These are phyloP conservation scores for Aspergillus arachidicola DNA, from an alignment of 2,329 filamentous ascomycete genomes.

Conservation along the genomic window DNA sequence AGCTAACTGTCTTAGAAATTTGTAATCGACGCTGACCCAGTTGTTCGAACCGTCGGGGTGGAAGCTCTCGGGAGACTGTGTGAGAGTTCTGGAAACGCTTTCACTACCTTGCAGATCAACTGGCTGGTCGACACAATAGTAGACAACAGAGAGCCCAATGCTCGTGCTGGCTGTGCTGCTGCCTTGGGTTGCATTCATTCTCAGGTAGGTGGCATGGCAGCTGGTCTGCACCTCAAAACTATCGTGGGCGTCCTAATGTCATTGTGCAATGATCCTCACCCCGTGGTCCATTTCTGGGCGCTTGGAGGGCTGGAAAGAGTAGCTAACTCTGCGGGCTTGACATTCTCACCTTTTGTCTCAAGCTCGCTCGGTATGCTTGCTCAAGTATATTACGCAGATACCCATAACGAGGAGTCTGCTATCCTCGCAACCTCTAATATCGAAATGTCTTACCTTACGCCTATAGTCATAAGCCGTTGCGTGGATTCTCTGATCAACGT, in stretches of 20 bases:
- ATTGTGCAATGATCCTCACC: constrained; percentile 91
- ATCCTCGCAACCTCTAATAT: constrained; percentile 85
- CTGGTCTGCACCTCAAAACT: constrained; percentile 92
- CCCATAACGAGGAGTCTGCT: constrained; percentile 81
- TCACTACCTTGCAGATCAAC: constrained; percentile 89
- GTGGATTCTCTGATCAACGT: constrained; percentile 97
- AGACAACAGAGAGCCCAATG: constrained; percentile 87
- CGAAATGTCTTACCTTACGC: constrained; percentile 80
- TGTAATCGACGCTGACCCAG: constrained; percentile 79
- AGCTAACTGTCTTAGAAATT: constrained; percentile 58
- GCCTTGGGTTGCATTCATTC: constrained; percentile 91
- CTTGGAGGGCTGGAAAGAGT: constrained; percentile 84
- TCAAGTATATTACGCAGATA: constrained; percentile 88
- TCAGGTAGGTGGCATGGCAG: constrained; percentile 96
- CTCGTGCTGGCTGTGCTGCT: constrained; percentile 90
- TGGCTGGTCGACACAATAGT: constrained; percentile 93
- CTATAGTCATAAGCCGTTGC: constrained; percentile 80
- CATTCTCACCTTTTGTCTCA: constrained; percentile 87
- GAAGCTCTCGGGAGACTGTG: constrained; percentile 85
- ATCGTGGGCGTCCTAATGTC: constrained; percentile 99
- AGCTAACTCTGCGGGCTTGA: constrained; percentile 87
- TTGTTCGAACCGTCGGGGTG: constrained; percentile 81
- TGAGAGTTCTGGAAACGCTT: constrained; percentile 78
- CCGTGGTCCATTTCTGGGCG: constrained; percentile 94
- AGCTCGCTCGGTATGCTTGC: constrained; percentile 91